These are phyloP conservation scores for Ceratocystis diversiconidia DNA, from an alignment of 2,329 filamentous ascomycete genomes.

Conservation along the genomic window DNA sequence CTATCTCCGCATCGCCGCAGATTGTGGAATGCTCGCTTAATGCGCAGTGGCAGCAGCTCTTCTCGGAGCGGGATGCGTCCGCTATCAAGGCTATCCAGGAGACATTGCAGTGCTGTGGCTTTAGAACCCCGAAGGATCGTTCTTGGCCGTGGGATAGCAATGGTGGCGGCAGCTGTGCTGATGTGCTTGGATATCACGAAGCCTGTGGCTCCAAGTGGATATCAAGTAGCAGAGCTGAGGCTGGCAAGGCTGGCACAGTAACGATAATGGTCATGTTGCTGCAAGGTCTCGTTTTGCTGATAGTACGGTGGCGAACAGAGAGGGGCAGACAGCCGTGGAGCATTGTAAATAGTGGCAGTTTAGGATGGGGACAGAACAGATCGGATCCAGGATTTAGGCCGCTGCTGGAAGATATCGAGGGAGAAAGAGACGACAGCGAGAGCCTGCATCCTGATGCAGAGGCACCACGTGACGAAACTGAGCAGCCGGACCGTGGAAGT, in stretches of 20 bases:
- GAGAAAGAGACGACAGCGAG: background rate
- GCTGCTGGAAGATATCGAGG: constrained; percentile 1
- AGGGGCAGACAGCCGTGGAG: background rate
- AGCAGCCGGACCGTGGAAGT: background rate
- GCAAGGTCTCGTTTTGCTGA: constrained; percentile 41
- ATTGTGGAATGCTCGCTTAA: constrained; percentile 19
- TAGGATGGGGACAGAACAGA: background rate
- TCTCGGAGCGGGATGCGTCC: constrained; percentile 31
- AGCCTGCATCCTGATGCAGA: background rate
- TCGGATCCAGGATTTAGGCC: background rate
- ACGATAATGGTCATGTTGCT: constrained; percentile 40
- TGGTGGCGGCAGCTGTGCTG: constrained; percentile 29
- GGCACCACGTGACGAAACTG: background rate
- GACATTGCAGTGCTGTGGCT: constrained; percentile 50
- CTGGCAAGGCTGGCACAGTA: constrained; percentile 36
- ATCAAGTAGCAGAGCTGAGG: constrained; percentile 30
- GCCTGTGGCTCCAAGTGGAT: constrained; percentile 42
- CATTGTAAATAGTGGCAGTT: background rate
- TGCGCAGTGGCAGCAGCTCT: constrained; percentile 21
- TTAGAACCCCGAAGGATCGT: constrained; percentile 42
- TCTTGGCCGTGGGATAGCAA: constrained; percentile 44
- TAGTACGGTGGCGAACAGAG: background rate
- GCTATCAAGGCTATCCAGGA: constrained; percentile 50
- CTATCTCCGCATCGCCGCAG: background rate
- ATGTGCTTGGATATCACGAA: constrained; percentile 31